Percentiles rank a stretch among this genome's conserved stretches.
Evolutionary conservation across 352 stramenopile genomes (phyloP).

Genomic region (Phytophthora macrochlamydospora): DNA sequence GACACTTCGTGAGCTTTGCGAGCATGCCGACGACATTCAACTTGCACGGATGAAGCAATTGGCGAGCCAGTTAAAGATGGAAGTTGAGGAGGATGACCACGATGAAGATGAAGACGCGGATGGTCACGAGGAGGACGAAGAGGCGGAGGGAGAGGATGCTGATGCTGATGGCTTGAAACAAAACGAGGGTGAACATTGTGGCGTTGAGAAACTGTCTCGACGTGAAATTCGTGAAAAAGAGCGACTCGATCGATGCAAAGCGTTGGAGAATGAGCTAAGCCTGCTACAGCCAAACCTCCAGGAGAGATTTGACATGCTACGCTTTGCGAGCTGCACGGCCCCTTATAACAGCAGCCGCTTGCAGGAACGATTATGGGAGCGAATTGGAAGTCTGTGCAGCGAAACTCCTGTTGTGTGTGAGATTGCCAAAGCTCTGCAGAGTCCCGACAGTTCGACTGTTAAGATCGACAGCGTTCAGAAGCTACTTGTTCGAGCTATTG

Average conservation of each 20-base stretch:
- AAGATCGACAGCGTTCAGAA: constrained; percentile 29
- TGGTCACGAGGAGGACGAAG: constrained; percentile 33
- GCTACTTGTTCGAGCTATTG: constrained; percentile 40
- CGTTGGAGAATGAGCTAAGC: constrained; percentile 22
- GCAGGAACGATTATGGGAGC: constrained; percentile 25
- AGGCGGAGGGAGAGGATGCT: constrained; percentile 22
- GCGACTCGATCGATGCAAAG: constrained; percentile 17
- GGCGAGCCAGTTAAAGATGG: constrained; percentile 19
- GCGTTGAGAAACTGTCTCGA: constrained; percentile 16
- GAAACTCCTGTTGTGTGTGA: constrained; percentile 51
- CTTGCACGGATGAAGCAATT: constrained; percentile 21
- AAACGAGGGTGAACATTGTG: constrained; percentile 14
- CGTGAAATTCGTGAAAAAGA: constrained; percentile 14
- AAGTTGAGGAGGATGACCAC: constrained; percentile 28
- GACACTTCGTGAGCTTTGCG: constrained; percentile 30
- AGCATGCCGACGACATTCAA: constrained; percentile 33
- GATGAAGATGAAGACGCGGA: constrained; percentile 37
- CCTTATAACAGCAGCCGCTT: constrained; percentile 41
- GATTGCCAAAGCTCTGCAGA: constrained; percentile 26
- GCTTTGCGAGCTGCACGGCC: constrained; percentile 30
- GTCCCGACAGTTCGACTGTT: background rate
- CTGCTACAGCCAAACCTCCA: constrained; percentile 36
- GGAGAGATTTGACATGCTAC: constrained; percentile 35
- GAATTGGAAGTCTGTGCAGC: constrained; percentile 36
- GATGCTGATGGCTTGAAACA: constrained; percentile 10